Conservation (phyloP, 495 filamentous ascomycete species). For the Lasiosphaeris hirsuta region DNA sequence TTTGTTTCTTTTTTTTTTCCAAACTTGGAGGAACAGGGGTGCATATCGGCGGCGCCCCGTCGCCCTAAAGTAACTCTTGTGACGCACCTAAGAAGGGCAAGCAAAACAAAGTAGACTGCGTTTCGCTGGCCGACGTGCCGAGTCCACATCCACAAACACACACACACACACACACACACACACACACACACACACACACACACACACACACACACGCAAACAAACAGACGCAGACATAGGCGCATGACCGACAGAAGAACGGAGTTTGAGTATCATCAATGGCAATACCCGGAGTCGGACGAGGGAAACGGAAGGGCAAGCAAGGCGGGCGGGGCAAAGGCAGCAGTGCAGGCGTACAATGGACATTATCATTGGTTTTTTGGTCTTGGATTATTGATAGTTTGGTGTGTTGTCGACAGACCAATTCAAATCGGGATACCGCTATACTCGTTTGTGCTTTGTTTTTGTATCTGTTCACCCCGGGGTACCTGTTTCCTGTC, state of each 20-base stretch:
- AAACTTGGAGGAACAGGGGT: neutral
- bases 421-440: too few species aligned
- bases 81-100: too few species aligned
- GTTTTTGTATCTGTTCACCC: too few species aligned
- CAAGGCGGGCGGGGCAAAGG: neutral
- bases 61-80: too few species aligned
- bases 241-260: neutral
- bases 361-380: conserved; percentile 6
- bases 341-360: neutral
- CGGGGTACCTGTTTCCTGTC: too few species aligned
- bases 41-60: too few species aligned
- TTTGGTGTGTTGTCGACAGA: too few species aligned
- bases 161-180: neutral
- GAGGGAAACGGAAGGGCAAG: neutral
- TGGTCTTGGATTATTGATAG: neutral
- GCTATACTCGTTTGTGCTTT: too few species aligned
- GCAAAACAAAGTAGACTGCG: too few species aligned
- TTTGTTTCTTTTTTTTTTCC: neutral
- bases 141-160: neutral
- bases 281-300: neutral
- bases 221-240: neutral
- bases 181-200: neutral
- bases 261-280: neutral
- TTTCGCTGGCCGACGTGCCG: too few species aligned
- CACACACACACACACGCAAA: neutral